These are phyloP conservation scores for Epichloe scottii DNA, from an alignment of 2,329 filamentous ascomycete species.

Conservation along the genomic window DNA sequence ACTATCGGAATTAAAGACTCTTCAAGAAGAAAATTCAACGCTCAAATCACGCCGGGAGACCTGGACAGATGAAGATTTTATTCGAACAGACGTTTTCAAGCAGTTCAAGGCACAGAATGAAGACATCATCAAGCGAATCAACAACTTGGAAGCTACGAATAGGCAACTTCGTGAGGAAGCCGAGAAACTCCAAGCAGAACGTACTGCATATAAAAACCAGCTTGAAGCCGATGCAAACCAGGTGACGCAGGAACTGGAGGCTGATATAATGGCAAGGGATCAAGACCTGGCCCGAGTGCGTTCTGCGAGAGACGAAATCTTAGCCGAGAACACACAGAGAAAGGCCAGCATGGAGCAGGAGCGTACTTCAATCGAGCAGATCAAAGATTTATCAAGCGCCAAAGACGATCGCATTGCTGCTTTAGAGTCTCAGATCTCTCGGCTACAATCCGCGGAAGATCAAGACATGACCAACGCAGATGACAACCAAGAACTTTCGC, in stretches of 20 bases:
- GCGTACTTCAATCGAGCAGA: slow-evolving; percentile 53
- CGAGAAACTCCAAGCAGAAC: slow-evolving; percentile 72
- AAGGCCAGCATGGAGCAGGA: slow-evolving; percentile 72
- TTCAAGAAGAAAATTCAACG: slow-evolving; percentile 69
- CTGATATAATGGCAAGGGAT: slow-evolving; percentile 68
- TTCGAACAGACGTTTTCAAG: slow-evolving; percentile 87
- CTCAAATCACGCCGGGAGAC: slow-evolving; percentile 56
- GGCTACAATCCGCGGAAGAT: slow-evolving; percentile 44
- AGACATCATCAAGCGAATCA: slow-evolving; percentile 82
- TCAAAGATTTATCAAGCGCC: slow-evolving; percentile 68
- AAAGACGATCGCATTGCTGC: slow-evolving; percentile 70
- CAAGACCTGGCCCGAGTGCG: slow-evolving; percentile 78
- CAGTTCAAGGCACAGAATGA: slow-evolving; percentile 81
- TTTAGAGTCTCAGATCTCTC: slow-evolving; percentile 70
- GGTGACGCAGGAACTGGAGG: slow-evolving; percentile 65
- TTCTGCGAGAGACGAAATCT: slow-evolving; percentile 69
- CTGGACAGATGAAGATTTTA: slow-evolving; percentile 84
- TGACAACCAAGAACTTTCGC: slow-evolving; percentile 44
- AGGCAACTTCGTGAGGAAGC: slow-evolving; percentile 73
- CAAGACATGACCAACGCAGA: slow-evolving; percentile 30
- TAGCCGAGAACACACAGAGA: slow-evolving; percentile 68
- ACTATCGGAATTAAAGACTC: slow-evolving; percentile 59
- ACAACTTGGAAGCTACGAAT: slow-evolving; percentile 82
- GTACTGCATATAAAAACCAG: slow-evolving; percentile 68
- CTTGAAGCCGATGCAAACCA: slow-evolving; percentile 69